Percentiles rank a stretch among this genome's conserved stretches.
These are phyloP conservation scores for Didymella arachidicola DNA, from an alignment of 2,329 filamentous ascomycete species.

Conservation along the genomic window DNA sequence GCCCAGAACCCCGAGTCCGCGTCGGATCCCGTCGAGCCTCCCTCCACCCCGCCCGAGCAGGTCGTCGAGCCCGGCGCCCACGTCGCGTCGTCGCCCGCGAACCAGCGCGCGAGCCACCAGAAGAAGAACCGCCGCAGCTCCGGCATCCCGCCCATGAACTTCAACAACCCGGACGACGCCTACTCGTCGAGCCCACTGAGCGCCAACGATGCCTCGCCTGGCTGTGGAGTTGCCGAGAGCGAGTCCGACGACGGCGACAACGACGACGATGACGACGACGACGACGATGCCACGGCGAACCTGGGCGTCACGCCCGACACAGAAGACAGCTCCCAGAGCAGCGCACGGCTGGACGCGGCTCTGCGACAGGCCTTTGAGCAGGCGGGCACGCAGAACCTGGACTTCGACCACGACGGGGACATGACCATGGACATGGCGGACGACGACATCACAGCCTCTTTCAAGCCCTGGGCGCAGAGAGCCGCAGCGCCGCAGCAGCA, in stretches of 20 bases:
- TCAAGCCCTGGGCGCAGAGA: constrained; percentile 75
- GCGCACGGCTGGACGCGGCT: constrained; percentile 77
- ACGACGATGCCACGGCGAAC: constrained; percentile 77
- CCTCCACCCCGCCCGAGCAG: constrained; percentile 69
- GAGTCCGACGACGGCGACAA: constrained; percentile 70
- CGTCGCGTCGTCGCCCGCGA: constrained; percentile 66
- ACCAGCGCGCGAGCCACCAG: constrained; percentile 71
- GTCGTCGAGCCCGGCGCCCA: constrained; percentile 67
- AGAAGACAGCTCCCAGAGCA: constrained; percentile 68
- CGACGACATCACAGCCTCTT: constrained; percentile 77
- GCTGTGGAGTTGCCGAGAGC: constrained; percentile 59
- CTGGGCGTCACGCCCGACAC: constrained; percentile 62
- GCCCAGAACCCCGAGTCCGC: constrained; percentile 52
- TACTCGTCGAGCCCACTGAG: constrained; percentile 83
- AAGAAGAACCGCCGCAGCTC: constrained; percentile 69
- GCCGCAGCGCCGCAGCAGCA: constrained; percentile 44
- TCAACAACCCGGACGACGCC: constrained; percentile 69
- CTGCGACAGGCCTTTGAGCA: constrained; percentile 76
- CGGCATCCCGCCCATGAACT: constrained; percentile 69
- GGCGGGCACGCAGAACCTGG: constrained; percentile 76
- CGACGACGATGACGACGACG: constrained; percentile 61
- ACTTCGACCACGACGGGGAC: constrained; percentile 62
- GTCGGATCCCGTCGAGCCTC: constrained; percentile 63
- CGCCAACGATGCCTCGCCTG: constrained; percentile 56
- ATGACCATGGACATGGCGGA: constrained; percentile 63